phyloP scores from a whole-genome alignment of 2,329 filamentous ascomycete genomes.

The Aureobasidium sp. region DNA sequence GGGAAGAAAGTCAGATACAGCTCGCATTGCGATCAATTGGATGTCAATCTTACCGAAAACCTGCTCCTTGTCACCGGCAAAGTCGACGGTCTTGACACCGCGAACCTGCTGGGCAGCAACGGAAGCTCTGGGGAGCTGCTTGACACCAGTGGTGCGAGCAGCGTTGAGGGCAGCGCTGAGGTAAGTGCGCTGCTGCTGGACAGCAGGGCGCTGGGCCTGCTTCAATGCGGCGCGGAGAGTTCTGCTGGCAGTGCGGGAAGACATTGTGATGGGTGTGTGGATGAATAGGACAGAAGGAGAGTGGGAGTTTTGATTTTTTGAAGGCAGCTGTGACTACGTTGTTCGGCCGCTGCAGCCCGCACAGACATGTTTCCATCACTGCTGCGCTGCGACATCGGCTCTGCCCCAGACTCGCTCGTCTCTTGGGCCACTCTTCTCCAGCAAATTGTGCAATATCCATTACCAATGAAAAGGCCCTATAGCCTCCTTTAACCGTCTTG shows the following conservation, averaged over 20 bases:
- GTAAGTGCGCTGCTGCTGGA: conserved; percentile 49
- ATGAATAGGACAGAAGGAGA: conserved; percentile 7
- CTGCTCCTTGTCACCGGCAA: conserved; percentile 87
- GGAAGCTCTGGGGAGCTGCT: conserved; percentile 38
- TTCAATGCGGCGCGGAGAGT: conserved; percentile 50
- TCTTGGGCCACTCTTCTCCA: background rate
- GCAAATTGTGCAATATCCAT: conserved; percentile 12
- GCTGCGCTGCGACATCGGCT: conserved; percentile 4
- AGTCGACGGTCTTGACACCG: conserved; percentile 98
- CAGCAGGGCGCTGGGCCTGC: conserved; percentile 43
- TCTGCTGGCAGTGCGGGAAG: conserved; percentile 63
- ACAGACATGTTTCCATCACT: background rate
- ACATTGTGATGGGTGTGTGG: conserved; percentile 47
- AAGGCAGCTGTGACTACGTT: conserved; percentile 8
- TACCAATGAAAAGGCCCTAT: background rate
- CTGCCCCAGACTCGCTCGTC: background rate
- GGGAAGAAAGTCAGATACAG: conserved; percentile 26
- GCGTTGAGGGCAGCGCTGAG: conserved; percentile 48
- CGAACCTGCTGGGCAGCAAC: conserved; percentile 57
- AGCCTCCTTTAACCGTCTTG: background rate
- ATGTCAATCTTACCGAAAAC: conserved; percentile 65
- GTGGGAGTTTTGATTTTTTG: conserved; percentile 10
- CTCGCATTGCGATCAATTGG: background rate
- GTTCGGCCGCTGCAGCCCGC: background rate
- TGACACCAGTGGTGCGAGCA: conserved; percentile 30